Evolutionary conservation across 2,329 filamentous ascomycete genomes (phyloP), one percentile per base, ranked within the genome.

Genomic region (Diaporthe helianthi): DNA sequence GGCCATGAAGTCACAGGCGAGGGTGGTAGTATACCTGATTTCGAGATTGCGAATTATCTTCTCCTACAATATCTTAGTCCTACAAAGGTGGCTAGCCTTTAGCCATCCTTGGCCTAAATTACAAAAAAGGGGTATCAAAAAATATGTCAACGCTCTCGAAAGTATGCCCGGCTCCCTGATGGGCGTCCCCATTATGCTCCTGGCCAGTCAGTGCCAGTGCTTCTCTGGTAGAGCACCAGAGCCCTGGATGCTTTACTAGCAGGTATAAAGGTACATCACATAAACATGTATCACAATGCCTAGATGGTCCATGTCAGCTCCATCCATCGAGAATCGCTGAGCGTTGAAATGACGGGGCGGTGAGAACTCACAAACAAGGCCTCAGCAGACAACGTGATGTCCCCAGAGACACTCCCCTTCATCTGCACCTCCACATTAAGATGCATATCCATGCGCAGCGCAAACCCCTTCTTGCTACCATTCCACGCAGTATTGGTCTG

Each of bases 371-470:
- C 69, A 49, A 49, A 65, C 53, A 71, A 29, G 3, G 69, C 66
- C 49, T 71, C 69, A 36, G 69, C 61, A 38, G 69, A 69, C n/a
- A 71, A 31, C 1, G 66, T 69, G 7, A 71, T 69, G 13, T 71
- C 69, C 3, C 69, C 69, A 51, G 67, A 65, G n/a, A 71, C 53
- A 33, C 24, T 61, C 9, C 60, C 69, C 38, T 66, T 71, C 36
- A 71, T 29, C 46, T 71, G 46, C 15, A 71, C 53, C 60, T 71
- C 66, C 9, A 71, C 24, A 15, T 69, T 65, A 22, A 71, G 66
- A 22, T 69, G 46, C 66, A 66, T 36, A 19, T 69, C 66, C 29
- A 63, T 54, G 51, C 69, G 31, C 36, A 71, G 38, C 29, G 69
- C 65, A 33, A 69, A 71, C 0, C 66, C 66, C 24, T 71, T 69